phyloP scores from a whole-genome alignment of 1,139 yeast species.

The Suhomyces terraborum region DNA sequence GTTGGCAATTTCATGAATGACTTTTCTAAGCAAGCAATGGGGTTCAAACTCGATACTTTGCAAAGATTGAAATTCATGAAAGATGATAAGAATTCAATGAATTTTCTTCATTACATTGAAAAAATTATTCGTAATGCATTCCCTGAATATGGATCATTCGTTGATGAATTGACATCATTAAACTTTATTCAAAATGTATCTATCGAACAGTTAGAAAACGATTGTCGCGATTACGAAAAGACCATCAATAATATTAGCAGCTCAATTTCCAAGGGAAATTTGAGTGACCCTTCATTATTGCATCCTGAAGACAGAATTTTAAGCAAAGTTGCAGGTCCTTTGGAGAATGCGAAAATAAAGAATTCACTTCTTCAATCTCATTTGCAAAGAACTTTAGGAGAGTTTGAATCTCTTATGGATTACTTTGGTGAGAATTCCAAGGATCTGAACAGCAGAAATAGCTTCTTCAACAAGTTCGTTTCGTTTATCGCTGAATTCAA shows the following conservation, averaged over 20 bases:
- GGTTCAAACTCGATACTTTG: constrained; percentile 80
- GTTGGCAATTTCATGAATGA: constrained; percentile 96
- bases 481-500: constrained; percentile 44
- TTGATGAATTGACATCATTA: constrained; percentile 71
- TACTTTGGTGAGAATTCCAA: constrained; percentile 80
- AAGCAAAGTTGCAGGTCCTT: constrained; percentile 45
- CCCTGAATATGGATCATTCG: constrained; percentile 75
- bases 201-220: constrained; percentile 72
- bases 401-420: constrained; percentile 63
- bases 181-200: constrained; percentile 66
- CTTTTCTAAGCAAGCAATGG: constrained; percentile 72
- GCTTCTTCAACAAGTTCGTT: constrained; percentile 42
- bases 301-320: constrained; percentile 81
- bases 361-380: constrained; percentile 58
- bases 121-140: constrained; percentile 72
- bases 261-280: constrained; percentile 68
- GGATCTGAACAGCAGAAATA: constrained; percentile 49
- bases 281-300: constrained; percentile 64
- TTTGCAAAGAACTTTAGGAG: constrained; percentile 53
- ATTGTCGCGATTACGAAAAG: constrained; percentile 63
- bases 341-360: constrained; percentile 66
- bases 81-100: constrained; percentile 74
- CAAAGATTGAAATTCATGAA: constrained; percentile 85
- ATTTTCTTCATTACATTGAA: constrained; percentile 86
- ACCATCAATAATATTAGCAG: constrained; percentile 54